Conservation (phyloP, 441 rosid species). For the Isatis lusitanica region DNA sequence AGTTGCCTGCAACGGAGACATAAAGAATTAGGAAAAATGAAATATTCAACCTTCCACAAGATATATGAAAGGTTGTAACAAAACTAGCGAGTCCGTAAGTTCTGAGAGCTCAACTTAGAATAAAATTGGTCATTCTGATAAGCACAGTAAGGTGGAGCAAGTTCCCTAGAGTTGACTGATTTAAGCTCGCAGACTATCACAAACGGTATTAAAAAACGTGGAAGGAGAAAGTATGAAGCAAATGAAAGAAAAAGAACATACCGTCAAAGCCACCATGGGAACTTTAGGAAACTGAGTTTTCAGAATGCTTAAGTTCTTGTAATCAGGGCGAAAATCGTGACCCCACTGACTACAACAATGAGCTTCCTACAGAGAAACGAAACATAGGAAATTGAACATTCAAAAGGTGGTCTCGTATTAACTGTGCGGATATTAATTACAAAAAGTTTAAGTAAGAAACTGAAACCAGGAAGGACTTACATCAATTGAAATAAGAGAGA, state of each 20-base stretch:
- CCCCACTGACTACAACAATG: slow-evolving; percentile 99
- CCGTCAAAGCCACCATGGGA: slow-evolving; percentile 92
- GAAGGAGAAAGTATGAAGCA: background rate
- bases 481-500: slow-evolving; percentile 86
- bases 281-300: slow-evolving; percentile 93
- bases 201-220: background rate
- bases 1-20: slow-evolving; percentile 67
- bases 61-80: background rate
- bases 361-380: slow-evolving; percentile 79
- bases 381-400: background rate
- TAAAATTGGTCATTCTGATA: background rate
- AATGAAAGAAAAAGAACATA: slow-evolving; percentile 41
- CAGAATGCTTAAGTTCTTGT: slow-evolving; percentile 88
- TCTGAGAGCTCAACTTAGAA: background rate
- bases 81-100: background rate
- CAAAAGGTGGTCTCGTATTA: background rate
- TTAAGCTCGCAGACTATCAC: background rate
- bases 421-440: background rate
- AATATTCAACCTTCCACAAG: background rate
- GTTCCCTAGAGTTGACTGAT: background rate
- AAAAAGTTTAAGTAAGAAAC: background rate
- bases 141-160: slow-evolving; percentile 17
- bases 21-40: background rate
- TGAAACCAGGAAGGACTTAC: slow-evolving; percentile 48
- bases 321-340: slow-evolving; percentile 99